Evolutionary conservation across 1,284 basidiomycete species (phyloP), one percentile per base, ranked within the genome.

Genomic region (Fistulina hepatica): DNA sequence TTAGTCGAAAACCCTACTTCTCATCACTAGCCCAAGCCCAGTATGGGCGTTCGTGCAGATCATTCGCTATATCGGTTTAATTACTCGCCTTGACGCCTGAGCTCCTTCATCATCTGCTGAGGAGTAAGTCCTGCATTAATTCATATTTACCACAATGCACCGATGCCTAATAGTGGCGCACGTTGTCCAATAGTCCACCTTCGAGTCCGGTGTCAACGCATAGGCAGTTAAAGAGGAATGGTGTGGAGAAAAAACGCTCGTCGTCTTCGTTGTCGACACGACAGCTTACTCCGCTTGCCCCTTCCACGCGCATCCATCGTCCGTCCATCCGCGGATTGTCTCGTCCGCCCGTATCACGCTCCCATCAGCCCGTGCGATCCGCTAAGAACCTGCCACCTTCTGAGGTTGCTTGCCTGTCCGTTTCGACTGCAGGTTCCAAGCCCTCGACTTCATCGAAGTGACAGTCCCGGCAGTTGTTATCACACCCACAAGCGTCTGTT

Each of bases 261-360:
- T 46, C 49, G 10, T 43, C 48, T 16, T 43, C 45, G 12, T 34
- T 47, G 5, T 23, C 25, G 12, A 15, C 25, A 12, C 12, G 12
- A 27, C 25, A 15, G 15, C 25, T 15, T 15, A 27, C 25, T 12
- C 15, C 25, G 15, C 15, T 15, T 27, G 25, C 25, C 6, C 61
- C 62, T 15, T 59, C 61, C 4, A 65, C 65, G 12, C 54, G 64
- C 15, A 49, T 68, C 19, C 60, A 65, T 6, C 54, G 60, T 30
- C 64, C 66, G 6, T 69, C 67, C 2, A 67, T 66, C 33, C 56
- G 62, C 11, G 50, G 59, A 7, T 52, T 54, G 8, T 42, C 41
- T 4, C 41, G 45, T 16, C 53, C 50, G 26, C 48, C 57, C 10
- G 9, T 31, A 16, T 19, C 28, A 15, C 15, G 28, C n/a, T 16